A percentile compares a stretch with the other conserved stretches of the same genome.
Conservation (phyloP, 352 stramenopile species). For the Pythium plurisporium region DNA sequence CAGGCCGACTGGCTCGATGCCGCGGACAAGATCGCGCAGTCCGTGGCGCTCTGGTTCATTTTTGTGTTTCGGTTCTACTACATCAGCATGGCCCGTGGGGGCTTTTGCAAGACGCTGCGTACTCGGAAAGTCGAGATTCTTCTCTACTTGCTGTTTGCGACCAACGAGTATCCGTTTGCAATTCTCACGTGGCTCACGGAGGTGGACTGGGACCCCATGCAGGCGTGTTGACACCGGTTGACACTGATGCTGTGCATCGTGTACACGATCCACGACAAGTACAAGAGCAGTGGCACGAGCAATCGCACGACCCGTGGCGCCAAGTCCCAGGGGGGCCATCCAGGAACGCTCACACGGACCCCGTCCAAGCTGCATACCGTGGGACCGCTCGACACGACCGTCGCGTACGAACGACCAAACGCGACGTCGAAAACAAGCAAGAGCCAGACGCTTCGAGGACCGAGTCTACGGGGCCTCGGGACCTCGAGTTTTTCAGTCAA, state of each 20-base stretch:
- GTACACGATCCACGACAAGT: not conserved
- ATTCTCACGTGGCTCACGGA: conserved; percentile 7
- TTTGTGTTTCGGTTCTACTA: conserved; percentile 43
- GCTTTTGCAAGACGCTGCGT: conserved; percentile 18
- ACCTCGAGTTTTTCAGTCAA: not conserved
- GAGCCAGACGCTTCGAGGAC: not conserved
- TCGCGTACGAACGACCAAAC: not conserved
- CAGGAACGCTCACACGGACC: not conserved
- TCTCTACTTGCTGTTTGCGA: conserved; percentile 30
- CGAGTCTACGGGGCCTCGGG: not conserved
- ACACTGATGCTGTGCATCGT: conserved; percentile 10
- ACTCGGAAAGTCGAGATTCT: conserved; percentile 27
- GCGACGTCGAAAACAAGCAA: not conserved
- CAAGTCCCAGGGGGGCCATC: not conserved
- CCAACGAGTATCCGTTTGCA: conserved; percentile 15
- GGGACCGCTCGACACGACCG: not conserved
- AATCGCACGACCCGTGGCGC: not conserved
- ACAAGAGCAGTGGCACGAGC: not conserved
- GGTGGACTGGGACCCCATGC: conserved; percentile 11
- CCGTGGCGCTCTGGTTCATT: conserved; percentile 21
- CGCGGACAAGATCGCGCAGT: not conserved
- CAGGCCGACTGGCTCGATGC: not conserved
- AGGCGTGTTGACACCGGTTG: conserved; percentile 13
- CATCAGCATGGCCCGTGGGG: conserved; percentile 19
- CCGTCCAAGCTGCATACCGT: not conserved